phyloP scores from a whole-genome alignment of 148 eudicot genomes.

The Camellia granthamiana region DNA sequence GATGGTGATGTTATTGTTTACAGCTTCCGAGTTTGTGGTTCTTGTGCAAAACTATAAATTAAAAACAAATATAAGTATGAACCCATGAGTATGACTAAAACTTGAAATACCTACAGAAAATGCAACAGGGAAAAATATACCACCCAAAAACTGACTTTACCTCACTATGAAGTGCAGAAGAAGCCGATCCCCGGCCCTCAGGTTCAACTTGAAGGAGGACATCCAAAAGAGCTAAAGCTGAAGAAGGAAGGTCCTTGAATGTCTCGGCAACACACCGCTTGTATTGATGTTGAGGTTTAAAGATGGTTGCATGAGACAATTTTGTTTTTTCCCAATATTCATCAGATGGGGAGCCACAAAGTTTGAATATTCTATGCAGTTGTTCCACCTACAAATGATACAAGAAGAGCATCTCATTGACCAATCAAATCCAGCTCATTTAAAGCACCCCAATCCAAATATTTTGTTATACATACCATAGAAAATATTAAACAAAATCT shows the following conservation, averaged over 20 bases:
- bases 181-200: conserved; percentile 52
- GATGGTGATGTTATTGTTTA: background rate
- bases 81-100: background rate
- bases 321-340: conserved; percentile 66
- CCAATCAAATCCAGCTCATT: background rate
- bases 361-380: conserved; percentile 69
- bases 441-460: background rate
- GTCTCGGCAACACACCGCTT: conserved; percentile 52
- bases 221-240: conserved; percentile 48
- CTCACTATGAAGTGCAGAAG: conserved; percentile 66
- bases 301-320: conserved; percentile 60
- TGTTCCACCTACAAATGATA: conserved; percentile 56
- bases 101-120: background rate
- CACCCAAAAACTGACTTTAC: conserved; percentile 25
- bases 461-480: background rate
- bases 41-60: background rate
- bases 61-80: background rate
- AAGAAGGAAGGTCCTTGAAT: conserved; percentile 47
- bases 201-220: conserved; percentile 59
- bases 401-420: background rate
- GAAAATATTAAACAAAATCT: background rate
- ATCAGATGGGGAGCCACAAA: conserved; percentile 71
- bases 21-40: background rate
- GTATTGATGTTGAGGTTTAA: conserved; percentile 74
- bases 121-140: background rate